Evolutionary conservation across 306 rosid genomes (phyloP), one percentile per base, ranked within the genome.

Genomic region (Trichosanthes cucumerina): DNA sequence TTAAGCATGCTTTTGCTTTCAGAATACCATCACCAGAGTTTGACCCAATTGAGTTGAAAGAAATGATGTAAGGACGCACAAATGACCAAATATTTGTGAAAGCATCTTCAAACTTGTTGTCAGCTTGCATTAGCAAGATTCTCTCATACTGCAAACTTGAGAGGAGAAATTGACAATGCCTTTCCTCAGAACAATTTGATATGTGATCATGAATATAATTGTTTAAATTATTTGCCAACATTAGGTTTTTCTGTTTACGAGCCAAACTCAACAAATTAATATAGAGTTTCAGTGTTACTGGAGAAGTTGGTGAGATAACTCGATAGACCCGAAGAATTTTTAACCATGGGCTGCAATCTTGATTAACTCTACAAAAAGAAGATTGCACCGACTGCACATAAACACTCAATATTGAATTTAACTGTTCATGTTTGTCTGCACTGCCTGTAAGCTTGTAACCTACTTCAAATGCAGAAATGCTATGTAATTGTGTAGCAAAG

Each of bases 1-100:
- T 93, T 85, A 93, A 88, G 88, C 96, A 93, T 78, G 96, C 97
- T 85, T 88, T 91, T 83, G 97, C 98, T 83, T 88, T 92, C 84
- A 93, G 82, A 87, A 81, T 75, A 83, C 85, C 81, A 82, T 87
- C 92, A 79, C 87, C 94, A 62, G 79, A 78, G 62, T 85, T 81
- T 78, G 83, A 80, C 69, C 78, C 78, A 75, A 47, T 18, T 69
- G 87, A 86, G 52, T 83, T 87, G n/a, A 88, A 86, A 84, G 93
- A 90, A 66, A 86, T 81, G 86, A 93, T 79, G 78, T 75, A 81
- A 84, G 94, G 93, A 50, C 53, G 80, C 80, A 93, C 85, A 81
- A 90, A 90, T 76, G 96, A 90, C 97, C 96, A 93, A 75, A 93
- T 97, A 86, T 80, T 84, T 75, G 82, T 88, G 80, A 91, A 85